Evolutionary conservation across 495 filamentous ascomycete genomes (phyloP), one percentile per base, ranked within the genome.

Genomic region (Tuber melanosporum): DNA sequence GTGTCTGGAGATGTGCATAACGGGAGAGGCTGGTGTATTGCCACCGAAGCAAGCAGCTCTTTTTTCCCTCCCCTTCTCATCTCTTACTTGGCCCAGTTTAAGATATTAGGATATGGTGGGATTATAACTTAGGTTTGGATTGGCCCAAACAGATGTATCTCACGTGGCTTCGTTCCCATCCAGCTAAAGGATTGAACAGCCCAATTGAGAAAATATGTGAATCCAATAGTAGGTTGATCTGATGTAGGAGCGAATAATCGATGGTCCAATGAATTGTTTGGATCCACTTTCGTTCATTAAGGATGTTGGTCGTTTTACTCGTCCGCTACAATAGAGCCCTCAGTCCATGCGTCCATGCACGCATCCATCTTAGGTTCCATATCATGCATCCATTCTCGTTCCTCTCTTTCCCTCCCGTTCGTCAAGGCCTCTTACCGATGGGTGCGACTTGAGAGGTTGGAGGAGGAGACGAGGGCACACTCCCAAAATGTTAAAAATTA

Each of bases 1-100:
- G 45, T 73, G 73, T 44, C 78, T 74, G 74, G 71, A 69, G 39
- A 32, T 44, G 62, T 80, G 78, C 78, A 79, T 72, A 49, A 57
- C 70, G 45, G 74, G 49, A 80, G 73, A 71, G 74, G 76, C 71
- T 80, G 78, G 73, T 76, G 73, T 76, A 70, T 71, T 80, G 77
- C 62, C 57, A 80, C 73, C 75, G 62, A 69, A 74, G 77, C 77
- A 79, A 62, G 57, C 26, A 36, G 26, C 32, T 36, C 36, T 36
- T 66, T 66, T 36, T 36, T 62, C 17, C 47, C 10, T 10, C 3
- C 47, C 49, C 20, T 52, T 52, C 49, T n/a, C 49, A 8, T n/a
- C 75, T 79, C 57, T 79, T 52, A 69, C 49, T 74, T 72, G 71
- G 78, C 57, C 62, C 32, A 43, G 74, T 76, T 76, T 57, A n/a